Conservation (phyloP, 2,329 filamentous ascomycete species). For the Pyrenophora teres region DNA sequence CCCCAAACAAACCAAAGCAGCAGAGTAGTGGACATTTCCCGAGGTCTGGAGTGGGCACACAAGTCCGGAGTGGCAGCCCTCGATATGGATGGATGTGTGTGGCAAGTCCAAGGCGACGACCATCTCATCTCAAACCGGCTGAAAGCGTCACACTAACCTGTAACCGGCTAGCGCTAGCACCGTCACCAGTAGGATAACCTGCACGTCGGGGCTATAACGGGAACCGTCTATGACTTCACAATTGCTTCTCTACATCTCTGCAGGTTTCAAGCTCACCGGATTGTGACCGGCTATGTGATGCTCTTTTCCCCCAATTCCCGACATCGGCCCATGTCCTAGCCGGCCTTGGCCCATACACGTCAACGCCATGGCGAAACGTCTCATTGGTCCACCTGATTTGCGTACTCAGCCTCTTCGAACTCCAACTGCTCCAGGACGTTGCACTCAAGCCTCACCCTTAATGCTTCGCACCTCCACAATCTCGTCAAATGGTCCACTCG, state of each 20-base stretch:
- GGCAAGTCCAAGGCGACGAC: conserved; percentile 2
- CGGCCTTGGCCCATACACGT: conserved; percentile 38
- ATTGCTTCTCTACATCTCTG: conserved; percentile 15
- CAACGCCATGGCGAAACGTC: conserved; percentile 18
- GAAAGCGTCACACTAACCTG: conserved; percentile 7
- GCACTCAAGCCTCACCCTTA: conserved; percentile 26
- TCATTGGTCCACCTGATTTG: conserved; percentile 37
- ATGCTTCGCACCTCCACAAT: conserved; percentile 22
- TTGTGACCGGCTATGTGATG: conserved; percentile 10
- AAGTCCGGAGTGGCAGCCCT: not conserved
- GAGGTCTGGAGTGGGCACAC: not conserved
- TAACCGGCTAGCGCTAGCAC: conserved; percentile 8
- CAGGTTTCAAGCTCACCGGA: conserved; percentile 30
- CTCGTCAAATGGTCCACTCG: conserved; percentile 25
- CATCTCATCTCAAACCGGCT: conserved; percentile 4
- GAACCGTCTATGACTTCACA: conserved; percentile 22
- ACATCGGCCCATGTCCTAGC: conserved; percentile 27
- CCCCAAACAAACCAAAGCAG: too few species aligned
- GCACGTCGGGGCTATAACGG: conserved; percentile 8
- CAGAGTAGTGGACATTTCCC: too few species aligned
- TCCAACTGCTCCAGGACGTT: conserved; percentile 35
- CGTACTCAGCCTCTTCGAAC: conserved; percentile 33
- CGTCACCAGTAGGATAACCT: conserved; percentile 10
- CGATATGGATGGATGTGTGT: too few species aligned
- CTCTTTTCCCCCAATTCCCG: conserved; percentile 12